Evolutionary conservation across 805 yeast species (phyloP).

Genomic region (Candida ipomoeae): DNA sequence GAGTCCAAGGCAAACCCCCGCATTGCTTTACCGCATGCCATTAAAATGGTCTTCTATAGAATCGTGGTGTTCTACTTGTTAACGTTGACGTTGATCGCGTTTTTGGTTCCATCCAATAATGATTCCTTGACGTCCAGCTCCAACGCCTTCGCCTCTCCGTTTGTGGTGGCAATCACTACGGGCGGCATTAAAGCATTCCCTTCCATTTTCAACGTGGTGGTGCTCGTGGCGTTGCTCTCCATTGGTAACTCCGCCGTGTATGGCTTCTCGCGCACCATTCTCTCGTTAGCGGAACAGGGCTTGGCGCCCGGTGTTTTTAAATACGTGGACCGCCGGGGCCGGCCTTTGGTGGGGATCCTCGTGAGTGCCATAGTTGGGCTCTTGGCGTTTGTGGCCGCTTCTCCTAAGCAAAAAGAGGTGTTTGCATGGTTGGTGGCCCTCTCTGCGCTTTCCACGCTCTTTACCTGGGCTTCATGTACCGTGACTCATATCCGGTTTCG

Average conservation of each 20-base stretch:
- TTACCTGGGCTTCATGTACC: constrained; percentile 42
- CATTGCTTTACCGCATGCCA: constrained; percentile 37
- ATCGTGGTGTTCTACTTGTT: constrained; percentile 38
- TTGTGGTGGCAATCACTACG: constrained; percentile 39
- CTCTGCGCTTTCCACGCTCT: constrained; percentile 39
- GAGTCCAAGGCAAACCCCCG: constrained; percentile 37
- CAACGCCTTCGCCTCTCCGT: constrained; percentile 37
- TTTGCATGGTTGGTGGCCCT: constrained; percentile 41
- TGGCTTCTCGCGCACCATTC: constrained; percentile 40
- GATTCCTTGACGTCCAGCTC: constrained; percentile 23
- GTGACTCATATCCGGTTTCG: constrained; percentile 40
- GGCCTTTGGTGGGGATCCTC: constrained; percentile 37
- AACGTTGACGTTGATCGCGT: constrained; percentile 37
- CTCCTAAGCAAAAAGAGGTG: constrained; percentile 33
- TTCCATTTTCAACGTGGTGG: constrained; percentile 40
- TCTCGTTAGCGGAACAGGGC: constrained; percentile 39
- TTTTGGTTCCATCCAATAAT: constrained; percentile 34
- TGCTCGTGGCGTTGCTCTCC: constrained; percentile 37
- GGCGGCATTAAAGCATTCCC: constrained; percentile 42
- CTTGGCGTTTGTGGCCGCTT: constrained; percentile 39
- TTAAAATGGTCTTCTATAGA: constrained; percentile 42
- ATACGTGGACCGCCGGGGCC: constrained; percentile 38
- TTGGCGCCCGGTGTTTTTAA: constrained; percentile 32
- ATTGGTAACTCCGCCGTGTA: constrained; percentile 43
- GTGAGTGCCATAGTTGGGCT: constrained; percentile 33